A percentile compares a stretch with the other conserved stretches of the same genome.
phyloP scores from a whole-genome alignment of 257 asterid species.

The Asclepias syriaca region DNA sequence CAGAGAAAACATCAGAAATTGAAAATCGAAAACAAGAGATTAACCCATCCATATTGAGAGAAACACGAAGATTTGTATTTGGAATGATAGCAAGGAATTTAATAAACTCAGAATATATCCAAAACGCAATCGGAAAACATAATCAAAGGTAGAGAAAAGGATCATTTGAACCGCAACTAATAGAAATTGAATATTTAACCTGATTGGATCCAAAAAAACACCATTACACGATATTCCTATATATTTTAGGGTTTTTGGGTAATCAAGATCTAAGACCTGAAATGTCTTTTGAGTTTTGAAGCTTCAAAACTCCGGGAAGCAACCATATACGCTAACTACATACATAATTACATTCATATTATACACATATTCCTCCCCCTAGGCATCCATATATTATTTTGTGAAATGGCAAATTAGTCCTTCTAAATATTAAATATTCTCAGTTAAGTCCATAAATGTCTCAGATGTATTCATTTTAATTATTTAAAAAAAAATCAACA shows the following conservation, averaged over 20 bases:
- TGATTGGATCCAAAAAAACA: background rate
- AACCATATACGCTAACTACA: background rate
- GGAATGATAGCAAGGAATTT: background rate
- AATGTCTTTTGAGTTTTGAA: background rate
- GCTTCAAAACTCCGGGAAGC: slow-evolving; percentile 3
- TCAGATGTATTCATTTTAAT: too few species aligned
- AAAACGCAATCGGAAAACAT: background rate
- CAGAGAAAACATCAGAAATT: background rate
- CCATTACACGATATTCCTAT: background rate
- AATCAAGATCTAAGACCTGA: slow-evolving; percentile 4
- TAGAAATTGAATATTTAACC: background rate
- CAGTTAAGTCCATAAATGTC: too few species aligned
- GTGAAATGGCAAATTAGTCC: too few species aligned
- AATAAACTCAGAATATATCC: background rate
- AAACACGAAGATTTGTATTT: background rate
- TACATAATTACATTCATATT: background rate
- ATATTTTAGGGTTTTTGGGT: background rate
- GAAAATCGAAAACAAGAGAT: background rate
- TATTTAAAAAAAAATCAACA: too few species aligned
- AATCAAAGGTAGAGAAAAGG: background rate
- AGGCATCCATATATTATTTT: background rate
- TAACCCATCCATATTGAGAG: background rate
- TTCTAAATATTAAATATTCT: too few species aligned
- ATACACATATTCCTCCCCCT: background rate
- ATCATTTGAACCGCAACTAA: background rate